phyloP scores from a whole-genome alignment of 2,329 filamentous ascomycete species.

The Neonectria punicea region DNA sequence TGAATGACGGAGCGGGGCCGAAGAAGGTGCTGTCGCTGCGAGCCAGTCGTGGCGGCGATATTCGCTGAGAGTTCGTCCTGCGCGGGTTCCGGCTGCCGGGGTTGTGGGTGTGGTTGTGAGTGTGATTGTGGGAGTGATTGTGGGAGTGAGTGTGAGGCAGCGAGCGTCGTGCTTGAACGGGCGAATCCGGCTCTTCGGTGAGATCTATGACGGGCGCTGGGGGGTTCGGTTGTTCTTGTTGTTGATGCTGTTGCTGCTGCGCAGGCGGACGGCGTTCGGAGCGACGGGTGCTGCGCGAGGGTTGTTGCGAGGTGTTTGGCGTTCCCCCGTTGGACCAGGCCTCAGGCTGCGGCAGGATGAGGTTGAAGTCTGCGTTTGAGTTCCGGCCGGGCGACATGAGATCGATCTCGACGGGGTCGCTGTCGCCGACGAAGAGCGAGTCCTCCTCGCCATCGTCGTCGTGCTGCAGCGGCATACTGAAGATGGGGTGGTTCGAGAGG shows the following conservation, averaged over 20 bases:
- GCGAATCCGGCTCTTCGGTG: constrained; percentile 62
- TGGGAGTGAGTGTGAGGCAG: constrained; percentile 38
- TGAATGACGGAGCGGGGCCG: constrained; percentile 50
- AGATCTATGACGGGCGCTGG: constrained; percentile 58
- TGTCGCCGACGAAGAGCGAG: constrained; percentile 34
- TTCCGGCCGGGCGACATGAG: constrained; percentile 6
- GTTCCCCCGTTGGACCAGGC: constrained; percentile 4
- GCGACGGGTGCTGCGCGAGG: constrained; percentile 14
- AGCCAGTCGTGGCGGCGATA: constrained; percentile 54
- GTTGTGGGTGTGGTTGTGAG: constrained; percentile 13
- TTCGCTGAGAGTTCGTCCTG: constrained; percentile 53
- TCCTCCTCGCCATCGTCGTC: constrained; percentile 15
- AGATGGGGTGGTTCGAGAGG: not conserved
- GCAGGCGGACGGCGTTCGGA: constrained; percentile 15
- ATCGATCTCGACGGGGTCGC: constrained; percentile 32
- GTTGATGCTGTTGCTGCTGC: not conserved
- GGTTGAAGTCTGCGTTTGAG: constrained; percentile 12
- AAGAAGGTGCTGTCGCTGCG: constrained; percentile 58
- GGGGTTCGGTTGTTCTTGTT: constrained; percentile 7
- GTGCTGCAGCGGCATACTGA: not conserved
- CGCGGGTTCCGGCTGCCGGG: constrained; percentile 50
- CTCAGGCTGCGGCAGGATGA: constrained; percentile 34
- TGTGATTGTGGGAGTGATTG: constrained; percentile 40
- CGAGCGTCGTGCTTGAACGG: constrained; percentile 48
- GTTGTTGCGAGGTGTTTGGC: constrained; percentile 22